phyloP scores from a whole-genome alignment of 1,284 basidiomycete genomes.

The Pseudozyma tsukubaensis region DNA sequence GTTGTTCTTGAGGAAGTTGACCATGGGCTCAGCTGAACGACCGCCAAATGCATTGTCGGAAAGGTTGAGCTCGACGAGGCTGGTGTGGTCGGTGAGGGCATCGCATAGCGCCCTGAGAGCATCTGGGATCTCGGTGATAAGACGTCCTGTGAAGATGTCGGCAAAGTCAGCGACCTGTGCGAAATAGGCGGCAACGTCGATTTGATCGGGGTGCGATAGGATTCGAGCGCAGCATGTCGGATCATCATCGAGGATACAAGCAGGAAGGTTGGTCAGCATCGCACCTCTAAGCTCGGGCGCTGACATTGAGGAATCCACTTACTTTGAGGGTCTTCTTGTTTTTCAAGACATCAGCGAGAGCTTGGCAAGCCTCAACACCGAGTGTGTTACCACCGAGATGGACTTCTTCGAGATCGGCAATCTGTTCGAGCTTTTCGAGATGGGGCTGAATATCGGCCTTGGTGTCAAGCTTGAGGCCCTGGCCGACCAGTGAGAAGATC shows the following conservation, averaged over 20 bases:
- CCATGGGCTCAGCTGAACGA: slow-evolving; percentile 92
- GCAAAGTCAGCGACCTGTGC: slow-evolving; percentile 91
- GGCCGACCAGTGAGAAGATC: slow-evolving; percentile 55
- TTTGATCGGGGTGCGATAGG: neutral
- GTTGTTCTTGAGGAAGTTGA: slow-evolving; percentile 75
- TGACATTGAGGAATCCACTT: slow-evolving; percentile 34
- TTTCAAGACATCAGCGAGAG: slow-evolving; percentile 83
- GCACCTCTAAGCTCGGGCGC: no score
- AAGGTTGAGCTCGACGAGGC: slow-evolving; percentile 87
- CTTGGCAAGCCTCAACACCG: slow-evolving; percentile 88
- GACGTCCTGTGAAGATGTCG: slow-evolving; percentile 96
- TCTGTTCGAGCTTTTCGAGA: slow-evolving; percentile 72
- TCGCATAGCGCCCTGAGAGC: slow-evolving; percentile 90
- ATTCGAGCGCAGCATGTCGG: no score
- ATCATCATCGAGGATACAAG: neutral
- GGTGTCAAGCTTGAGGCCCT: slow-evolving; percentile 82
- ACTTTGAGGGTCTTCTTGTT: slow-evolving; percentile 81
- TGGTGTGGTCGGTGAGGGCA: slow-evolving; percentile 81
- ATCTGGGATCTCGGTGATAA: slow-evolving; percentile 93
- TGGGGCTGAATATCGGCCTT: slow-evolving; percentile 83
- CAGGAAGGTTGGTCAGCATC: no score
- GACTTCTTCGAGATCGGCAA: slow-evolving; percentile 81
- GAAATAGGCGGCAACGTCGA: neutral
- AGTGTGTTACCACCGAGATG: slow-evolving; percentile 96
- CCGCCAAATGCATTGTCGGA: slow-evolving; percentile 98